These are phyloP conservation scores for Yarrowia yakushimensis DNA, from an alignment of 805 yeast species.

Conservation along the genomic window DNA sequence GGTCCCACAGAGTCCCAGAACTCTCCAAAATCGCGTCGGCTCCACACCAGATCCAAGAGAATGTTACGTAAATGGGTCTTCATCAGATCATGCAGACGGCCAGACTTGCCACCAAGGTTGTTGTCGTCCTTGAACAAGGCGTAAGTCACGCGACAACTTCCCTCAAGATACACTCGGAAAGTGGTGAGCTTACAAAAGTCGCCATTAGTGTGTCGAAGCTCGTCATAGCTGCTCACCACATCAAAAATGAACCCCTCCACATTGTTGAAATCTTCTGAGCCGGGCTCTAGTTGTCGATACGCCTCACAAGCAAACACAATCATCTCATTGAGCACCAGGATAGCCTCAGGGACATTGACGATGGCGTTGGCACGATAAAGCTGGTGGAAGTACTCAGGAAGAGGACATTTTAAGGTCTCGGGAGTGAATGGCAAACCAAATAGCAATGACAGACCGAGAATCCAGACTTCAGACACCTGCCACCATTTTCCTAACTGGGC, in stretches of 20 bases:
- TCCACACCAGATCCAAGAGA: slow-evolving; percentile 1
- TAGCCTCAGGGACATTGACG: slow-evolving; percentile 17
- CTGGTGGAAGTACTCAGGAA: neutral
- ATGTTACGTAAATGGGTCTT: slow-evolving; percentile 3
- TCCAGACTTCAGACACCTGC: slow-evolving; percentile 45
- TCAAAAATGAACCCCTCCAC: neutral
- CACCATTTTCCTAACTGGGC: slow-evolving; percentile 48
- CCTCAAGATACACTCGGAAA: slow-evolving; percentile 8
- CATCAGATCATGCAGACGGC: neutral
- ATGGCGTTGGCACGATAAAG: neutral
- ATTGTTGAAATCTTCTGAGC: neutral
- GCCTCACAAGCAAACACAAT: slow-evolving; percentile 10
- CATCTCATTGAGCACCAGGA: slow-evolving; percentile 18
- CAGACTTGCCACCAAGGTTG: neutral
- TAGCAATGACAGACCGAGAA: slow-evolving; percentile 29
- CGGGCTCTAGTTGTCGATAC: neutral
- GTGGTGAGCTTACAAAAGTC: slow-evolving; percentile 18
- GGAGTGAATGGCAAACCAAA: slow-evolving; percentile 40
- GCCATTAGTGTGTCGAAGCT: slow-evolving; percentile 1
- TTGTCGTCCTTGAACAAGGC: neutral
- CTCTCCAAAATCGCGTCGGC: slow-evolving; percentile 10
- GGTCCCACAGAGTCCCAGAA: slow-evolving; percentile 25
- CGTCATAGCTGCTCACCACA: slow-evolving; percentile 5
- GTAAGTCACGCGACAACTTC: slow-evolving; percentile 6
- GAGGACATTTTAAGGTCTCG: neutral